Evolutionary conservation across 2,329 filamentous ascomycete genomes (phyloP), one percentile per base, ranked within the genome.

Genomic region (Ophiostoma fasciatum): DNA sequence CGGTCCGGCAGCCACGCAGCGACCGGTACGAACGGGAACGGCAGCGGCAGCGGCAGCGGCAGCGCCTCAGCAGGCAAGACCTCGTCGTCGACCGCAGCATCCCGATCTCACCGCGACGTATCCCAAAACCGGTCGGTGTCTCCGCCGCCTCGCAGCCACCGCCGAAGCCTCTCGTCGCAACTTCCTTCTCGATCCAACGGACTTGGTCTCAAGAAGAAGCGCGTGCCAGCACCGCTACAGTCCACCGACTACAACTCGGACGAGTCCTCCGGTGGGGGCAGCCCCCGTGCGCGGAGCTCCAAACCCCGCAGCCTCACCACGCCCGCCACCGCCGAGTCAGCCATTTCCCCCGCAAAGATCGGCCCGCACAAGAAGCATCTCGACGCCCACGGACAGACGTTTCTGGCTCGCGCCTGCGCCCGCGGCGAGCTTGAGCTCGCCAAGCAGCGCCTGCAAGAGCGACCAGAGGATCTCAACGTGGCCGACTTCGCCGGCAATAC

Each of bases 401-500:
- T 80, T 36, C 65, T 98, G 18, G 85, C 88, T n/a, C 76, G 87
- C 45, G 85, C 88, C 20, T 93, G 85, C 55, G 82, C 87, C 26
- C 77, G 78, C 47, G 84, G 85, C 34, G 83, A 92, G 51, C 71
- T 90, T 37, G 82, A 88, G 2, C 64, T 66, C 9, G 85, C 83
- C 13, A 87, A 82, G 53, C 69, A 73, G 47, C 73, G 82, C 43
- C 68, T 85, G 22, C 64, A 70, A 8, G 82, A 92, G 51, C 73
- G 85, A 15, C 85, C 84, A 0, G 82, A 92, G 43, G 85, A 96
- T 55, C 58, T 96, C 36, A 82, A 98, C 47, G 71, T 87, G 39
- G 75, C 82, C 18, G 90, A 98, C 51, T 92, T 94, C 52, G 90
- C 90, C 12, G 83, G 84, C n/a, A 96, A 96, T 50, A 92, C 88